These are phyloP conservation scores for Hericium rajendrae DNA, from an alignment of 768 basidiomycete species.

Conservation along the genomic window DNA sequence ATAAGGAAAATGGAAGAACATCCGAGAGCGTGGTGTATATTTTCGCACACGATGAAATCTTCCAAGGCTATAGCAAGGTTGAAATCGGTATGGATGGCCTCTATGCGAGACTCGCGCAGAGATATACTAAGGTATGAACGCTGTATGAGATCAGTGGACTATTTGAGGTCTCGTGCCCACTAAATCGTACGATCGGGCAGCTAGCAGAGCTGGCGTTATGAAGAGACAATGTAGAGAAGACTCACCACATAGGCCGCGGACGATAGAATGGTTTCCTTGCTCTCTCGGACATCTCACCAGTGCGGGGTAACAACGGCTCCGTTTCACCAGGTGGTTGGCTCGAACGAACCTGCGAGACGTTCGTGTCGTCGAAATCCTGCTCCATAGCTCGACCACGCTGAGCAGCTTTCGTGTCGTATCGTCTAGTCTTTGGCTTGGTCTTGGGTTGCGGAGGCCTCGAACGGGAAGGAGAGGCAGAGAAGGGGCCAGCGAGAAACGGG, in stretches of 20 bases:
- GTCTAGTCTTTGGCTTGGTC: background rate
- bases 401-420: background rate
- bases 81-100: background rate
- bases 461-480: background rate
- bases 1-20: background rate
- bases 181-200: too few species aligned
- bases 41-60: background rate
- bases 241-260: constrained; percentile 38
- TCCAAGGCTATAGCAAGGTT: background rate
- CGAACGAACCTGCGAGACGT: background rate
- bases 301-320: constrained; percentile 7
- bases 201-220: too few species aligned
- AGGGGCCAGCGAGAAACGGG: background rate
- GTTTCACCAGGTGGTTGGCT: constrained; percentile 4
- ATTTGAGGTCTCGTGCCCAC: too few species aligned
- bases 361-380: background rate
- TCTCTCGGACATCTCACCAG: constrained; percentile 7
- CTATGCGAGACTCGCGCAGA: too few species aligned
- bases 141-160: background rate
- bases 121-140: too few species aligned
- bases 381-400: too few species aligned
- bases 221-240: background rate
- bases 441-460: background rate
- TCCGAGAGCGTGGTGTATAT: background rate
- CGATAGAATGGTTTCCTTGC: constrained; percentile 40